Evolutionary conservation across 2,329 filamentous ascomycete genomes (phyloP).

Genomic region (Corinectria fuckeliana): DNA sequence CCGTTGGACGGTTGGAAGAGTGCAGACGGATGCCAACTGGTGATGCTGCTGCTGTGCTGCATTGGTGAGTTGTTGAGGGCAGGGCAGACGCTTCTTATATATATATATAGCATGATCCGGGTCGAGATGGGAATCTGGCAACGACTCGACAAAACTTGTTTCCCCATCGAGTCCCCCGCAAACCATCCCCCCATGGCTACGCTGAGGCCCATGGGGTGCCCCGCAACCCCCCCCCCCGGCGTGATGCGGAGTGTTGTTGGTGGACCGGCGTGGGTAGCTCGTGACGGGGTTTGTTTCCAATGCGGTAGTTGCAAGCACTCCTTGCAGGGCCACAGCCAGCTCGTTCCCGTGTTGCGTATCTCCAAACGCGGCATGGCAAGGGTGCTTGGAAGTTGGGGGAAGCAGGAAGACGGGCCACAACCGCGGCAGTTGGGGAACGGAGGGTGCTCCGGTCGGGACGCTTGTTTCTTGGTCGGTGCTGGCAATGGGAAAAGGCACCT

Average conservation of each 20-base stretch:
- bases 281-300: background rate
- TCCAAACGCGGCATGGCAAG: background rate
- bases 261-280: background rate
- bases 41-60: too few species aligned
- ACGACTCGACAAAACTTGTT: background rate
- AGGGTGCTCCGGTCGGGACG: background rate
- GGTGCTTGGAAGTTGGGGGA: background rate
- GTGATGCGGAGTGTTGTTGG: too few species aligned
- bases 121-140: background rate
- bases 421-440: background rate
- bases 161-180: background rate
- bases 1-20: too few species aligned
- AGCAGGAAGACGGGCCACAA: background rate
- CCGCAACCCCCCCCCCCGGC: too few species aligned
- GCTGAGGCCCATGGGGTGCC: background rate
- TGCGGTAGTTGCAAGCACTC: background rate
- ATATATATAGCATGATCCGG: too few species aligned
- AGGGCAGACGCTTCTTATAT: background rate
- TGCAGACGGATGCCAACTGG: background rate
- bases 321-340: background rate
- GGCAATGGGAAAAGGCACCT: background rate
- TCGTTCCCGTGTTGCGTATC: background rate
- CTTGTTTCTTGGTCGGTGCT: background rate
- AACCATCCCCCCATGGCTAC: too few species aligned
- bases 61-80: background rate